These are phyloP conservation scores for Aspergillus thermomutatus DNA, from an alignment of 2,329 filamentous ascomycete genomes.

Conservation along the genomic window DNA sequence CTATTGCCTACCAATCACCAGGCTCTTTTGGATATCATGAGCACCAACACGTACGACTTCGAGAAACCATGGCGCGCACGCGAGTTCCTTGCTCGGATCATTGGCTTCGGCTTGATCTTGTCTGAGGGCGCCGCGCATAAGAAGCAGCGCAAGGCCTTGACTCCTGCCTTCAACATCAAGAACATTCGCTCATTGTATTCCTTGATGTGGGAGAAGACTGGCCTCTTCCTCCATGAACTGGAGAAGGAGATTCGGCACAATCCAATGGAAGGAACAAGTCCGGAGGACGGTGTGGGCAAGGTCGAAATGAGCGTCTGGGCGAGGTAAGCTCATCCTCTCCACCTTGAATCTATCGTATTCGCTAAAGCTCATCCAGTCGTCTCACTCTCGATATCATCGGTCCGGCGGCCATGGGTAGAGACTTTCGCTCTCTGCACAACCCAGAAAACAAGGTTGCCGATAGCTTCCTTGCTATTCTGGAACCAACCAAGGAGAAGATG, in stretches of 20 bases:
- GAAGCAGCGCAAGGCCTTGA: conserved; percentile 42
- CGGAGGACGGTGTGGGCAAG: conserved; percentile 23
- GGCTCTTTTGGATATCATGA: conserved; percentile 51
- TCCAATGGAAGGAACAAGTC: conserved; percentile 26
- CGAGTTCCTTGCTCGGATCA: conserved; percentile 46
- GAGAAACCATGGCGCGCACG: conserved; percentile 48
- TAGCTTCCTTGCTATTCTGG: conserved; percentile 52
- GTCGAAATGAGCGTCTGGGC: conserved; percentile 36
- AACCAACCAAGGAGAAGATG: conserved; percentile 43
- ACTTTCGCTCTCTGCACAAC: conserved; percentile 52
- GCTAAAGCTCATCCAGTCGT: conserved; percentile 27
- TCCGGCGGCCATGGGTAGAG: conserved; percentile 54
- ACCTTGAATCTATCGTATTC: no score
- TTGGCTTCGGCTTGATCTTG: conserved; percentile 51
- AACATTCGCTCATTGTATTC: conserved; percentile 34
- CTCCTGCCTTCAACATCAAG: conserved; percentile 36
- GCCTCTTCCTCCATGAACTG: conserved; percentile 31
- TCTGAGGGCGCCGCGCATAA: conserved; percentile 51
- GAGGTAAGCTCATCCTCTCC: conserved; percentile 18
- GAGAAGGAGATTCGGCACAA: conserved; percentile 26
- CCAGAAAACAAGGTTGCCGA: conserved; percentile 51
- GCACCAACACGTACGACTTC: conserved; percentile 53
- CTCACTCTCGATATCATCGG: conserved; percentile 60
- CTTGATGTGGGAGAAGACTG: conserved; percentile 38
- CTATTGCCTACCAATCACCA: conserved; percentile 34